These are phyloP conservation scores for Xylaria sp. DNA, from an alignment of 2,329 filamentous ascomycete species.

Conservation along the genomic window DNA sequence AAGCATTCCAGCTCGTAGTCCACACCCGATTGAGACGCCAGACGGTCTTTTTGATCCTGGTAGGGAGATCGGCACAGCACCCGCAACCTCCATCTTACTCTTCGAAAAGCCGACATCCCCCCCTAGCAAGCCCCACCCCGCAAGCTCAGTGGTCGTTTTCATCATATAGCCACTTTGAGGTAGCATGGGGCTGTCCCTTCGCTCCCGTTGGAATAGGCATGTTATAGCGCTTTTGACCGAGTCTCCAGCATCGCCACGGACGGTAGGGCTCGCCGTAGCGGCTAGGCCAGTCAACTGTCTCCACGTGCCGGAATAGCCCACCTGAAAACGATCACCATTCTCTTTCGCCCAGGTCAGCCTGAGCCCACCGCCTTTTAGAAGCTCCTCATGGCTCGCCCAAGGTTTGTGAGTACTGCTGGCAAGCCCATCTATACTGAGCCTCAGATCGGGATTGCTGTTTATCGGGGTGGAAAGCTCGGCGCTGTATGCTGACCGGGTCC, in stretches of 20 bases:
- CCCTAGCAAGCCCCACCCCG: constrained; percentile 79
- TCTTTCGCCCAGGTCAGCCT: constrained; percentile 76
- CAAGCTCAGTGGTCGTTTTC: constrained; percentile 80
- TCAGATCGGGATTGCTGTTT: constrained; percentile 80
- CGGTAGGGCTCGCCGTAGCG: constrained; percentile 76
- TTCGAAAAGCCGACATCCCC: constrained; percentile 96
- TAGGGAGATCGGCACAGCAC: constrained; percentile 74
- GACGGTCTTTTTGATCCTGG: constrained; percentile 71
- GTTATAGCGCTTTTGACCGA: constrained; percentile 86
- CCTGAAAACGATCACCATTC: constrained; percentile 71
- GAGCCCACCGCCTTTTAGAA: constrained; percentile 75
- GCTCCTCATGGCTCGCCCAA: constrained; percentile 94
- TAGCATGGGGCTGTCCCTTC: constrained; percentile 82
- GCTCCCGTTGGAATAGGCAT: constrained; percentile 80
- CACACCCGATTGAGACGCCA: constrained; percentile 81
- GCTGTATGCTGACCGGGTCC: constrained; percentile 90
- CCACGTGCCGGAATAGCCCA: constrained; percentile 84
- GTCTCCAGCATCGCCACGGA: constrained; percentile 87
- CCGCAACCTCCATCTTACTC: constrained; percentile 81
- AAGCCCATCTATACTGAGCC: constrained; percentile 78
- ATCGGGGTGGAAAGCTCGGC: constrained; percentile 84
- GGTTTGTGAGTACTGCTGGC: constrained; percentile 85
- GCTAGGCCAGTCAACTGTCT: constrained; percentile 83
- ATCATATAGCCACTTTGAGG: constrained; percentile 82
- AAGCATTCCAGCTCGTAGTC: constrained; percentile 80